Percentiles rank a stretch among this genome's conserved stretches.
phyloP scores from a whole-genome alignment of 179 eudicot species.

The Actinidia chinensis region DNA sequence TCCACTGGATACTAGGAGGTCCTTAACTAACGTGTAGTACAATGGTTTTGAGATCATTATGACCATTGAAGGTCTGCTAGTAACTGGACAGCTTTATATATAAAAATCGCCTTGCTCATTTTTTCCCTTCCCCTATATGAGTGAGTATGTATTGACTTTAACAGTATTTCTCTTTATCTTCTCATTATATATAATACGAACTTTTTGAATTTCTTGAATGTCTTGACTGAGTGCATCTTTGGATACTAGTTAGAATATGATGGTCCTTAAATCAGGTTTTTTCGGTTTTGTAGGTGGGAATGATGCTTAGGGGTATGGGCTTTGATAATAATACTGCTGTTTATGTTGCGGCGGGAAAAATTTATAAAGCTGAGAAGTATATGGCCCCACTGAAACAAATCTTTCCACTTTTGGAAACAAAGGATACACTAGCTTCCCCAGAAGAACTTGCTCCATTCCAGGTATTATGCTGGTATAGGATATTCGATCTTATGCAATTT shows the following conservation, averaged over 20 bases:
- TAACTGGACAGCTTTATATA: neutral
- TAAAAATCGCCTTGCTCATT: neutral
- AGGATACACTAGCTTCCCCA: slow-evolving; percentile 76
- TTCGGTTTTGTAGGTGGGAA: slow-evolving; percentile 64
- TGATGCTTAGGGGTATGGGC: slow-evolving; percentile 99
- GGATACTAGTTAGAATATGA: neutral
- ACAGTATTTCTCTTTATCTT: neutral
- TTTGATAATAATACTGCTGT: slow-evolving; percentile 84
- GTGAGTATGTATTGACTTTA: neutral
- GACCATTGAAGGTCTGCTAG: neutral
- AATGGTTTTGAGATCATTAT: neutral
- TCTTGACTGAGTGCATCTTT: neutral
- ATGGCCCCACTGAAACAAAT: slow-evolving; percentile 87
- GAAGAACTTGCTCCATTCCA: slow-evolving; percentile 88
- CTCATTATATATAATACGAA: neutral
- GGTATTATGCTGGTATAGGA: slow-evolving; percentile 38
- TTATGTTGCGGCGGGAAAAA: slow-evolving; percentile 88
- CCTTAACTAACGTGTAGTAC: neutral
- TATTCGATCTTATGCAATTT: slow-evolving; percentile 1
- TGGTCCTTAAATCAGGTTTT: slow-evolving; percentile 3
- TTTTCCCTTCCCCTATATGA: neutral
- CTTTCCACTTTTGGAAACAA: slow-evolving; percentile 81
- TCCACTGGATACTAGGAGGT: neutral
- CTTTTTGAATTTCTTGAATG: neutral
- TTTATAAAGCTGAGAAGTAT: slow-evolving; percentile 80